phyloP scores from a whole-genome alignment of 2,329 filamentous ascomycete species.

The Aspergillus aculeatinus region DNA sequence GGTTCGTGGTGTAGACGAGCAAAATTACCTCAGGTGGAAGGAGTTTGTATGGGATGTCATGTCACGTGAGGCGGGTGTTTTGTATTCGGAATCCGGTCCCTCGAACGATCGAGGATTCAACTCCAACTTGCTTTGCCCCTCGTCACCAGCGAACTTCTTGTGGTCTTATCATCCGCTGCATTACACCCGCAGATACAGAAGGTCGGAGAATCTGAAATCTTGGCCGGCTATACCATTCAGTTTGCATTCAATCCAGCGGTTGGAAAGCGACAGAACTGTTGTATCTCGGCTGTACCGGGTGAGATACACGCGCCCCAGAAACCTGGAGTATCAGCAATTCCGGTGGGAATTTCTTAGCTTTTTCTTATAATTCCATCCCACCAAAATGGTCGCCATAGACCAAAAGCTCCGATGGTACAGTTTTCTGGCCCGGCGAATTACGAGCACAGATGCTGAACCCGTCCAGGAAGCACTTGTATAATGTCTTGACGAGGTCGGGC shows the following conservation, averaged over 20 bases:
- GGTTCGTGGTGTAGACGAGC: constrained; percentile 7
- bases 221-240: not conserved
- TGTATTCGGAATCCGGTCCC: constrained; percentile 13
- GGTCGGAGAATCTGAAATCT: not conserved
- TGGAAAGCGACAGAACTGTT: not conserved
- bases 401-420: constrained; percentile 20
- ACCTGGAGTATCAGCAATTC: not conserved
- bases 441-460: constrained; percentile 16
- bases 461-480: constrained; percentile 77
- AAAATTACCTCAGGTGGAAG: constrained; percentile 13
- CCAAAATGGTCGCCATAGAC: constrained; percentile 17
- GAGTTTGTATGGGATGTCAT: constrained; percentile 23
- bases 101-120: constrained; percentile 9
- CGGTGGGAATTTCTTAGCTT: not conserved
- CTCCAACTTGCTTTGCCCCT: not conserved
- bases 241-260: not conserved
- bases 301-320: not conserved
- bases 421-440: not conserved
- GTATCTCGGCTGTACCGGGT: not conserved
- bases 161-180: not conserved
- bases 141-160: not conserved
- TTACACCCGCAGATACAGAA: not conserved
- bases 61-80: constrained; percentile 28
- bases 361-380: constrained; percentile 1
- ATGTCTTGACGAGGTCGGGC: constrained; percentile 71